These are phyloP conservation scores for Orbilia quercus DNA, from an alignment of 2,329 filamentous ascomycete genomes.

Conservation along the genomic window DNA sequence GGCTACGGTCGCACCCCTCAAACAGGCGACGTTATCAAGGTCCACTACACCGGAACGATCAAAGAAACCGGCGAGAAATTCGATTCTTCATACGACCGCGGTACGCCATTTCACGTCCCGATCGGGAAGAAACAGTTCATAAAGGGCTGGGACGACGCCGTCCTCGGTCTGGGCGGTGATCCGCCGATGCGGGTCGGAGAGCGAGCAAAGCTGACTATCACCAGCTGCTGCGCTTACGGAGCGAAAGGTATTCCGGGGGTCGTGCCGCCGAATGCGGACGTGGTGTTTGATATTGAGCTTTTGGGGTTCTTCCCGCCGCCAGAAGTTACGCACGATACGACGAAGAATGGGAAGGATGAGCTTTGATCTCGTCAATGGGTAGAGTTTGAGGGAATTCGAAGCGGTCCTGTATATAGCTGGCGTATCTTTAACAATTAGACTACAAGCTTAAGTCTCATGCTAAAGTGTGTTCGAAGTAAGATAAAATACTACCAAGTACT, in stretches of 20 bases:
- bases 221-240: slow-evolving; percentile 63
- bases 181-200: slow-evolving; percentile 86
- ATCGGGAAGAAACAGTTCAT: slow-evolving; percentile 91
- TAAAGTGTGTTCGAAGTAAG: too few relatives aligned
- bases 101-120: slow-evolving; percentile 74
- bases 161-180: slow-evolving; percentile 64
- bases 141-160: slow-evolving; percentile 87
- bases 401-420: too few relatives aligned
- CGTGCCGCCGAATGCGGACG: slow-evolving; percentile 54
- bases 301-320: too few relatives aligned
- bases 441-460: too few relatives aligned
- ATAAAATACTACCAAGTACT: too few relatives aligned
- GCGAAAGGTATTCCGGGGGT: slow-evolving; percentile 11
- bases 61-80: slow-evolving; percentile 79
- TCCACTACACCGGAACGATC: slow-evolving; percentile 91
- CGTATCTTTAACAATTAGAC: too few relatives aligned
- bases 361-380: too few relatives aligned
- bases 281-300: slow-evolving; percentile 91
- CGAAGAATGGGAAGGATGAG: neutral
- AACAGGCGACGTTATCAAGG: slow-evolving; percentile 78
- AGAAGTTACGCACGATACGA: neutral
- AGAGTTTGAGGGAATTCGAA: too few relatives aligned
- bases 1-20: slow-evolving; percentile 69
- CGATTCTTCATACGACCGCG: slow-evolving; percentile 83
- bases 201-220: slow-evolving; percentile 85